Conservation (phyloP, 148 eudicot genomes). For the Rhododendron kiyosumense region DNA sequence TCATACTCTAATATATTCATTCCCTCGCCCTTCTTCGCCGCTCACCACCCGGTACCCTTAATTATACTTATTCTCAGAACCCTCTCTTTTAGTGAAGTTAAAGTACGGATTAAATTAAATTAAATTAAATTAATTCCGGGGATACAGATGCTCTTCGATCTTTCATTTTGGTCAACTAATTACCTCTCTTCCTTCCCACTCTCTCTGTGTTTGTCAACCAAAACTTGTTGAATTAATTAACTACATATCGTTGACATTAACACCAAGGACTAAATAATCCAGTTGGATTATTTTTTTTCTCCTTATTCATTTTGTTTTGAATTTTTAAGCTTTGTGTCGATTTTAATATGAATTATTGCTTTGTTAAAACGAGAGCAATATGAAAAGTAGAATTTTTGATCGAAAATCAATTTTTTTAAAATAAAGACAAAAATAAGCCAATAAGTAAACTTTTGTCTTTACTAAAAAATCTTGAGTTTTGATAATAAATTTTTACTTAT, state of each 20-base stretch:
- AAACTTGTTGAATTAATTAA: slow-evolving; percentile 2
- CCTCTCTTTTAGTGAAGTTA: no score
- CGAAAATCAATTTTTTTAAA: no score
- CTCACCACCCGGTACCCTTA: neutral
- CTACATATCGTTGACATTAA: neutral
- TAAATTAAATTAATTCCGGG: neutral
- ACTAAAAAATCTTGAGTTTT: no score
- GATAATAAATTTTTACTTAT: no score
- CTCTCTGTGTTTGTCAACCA: slow-evolving; percentile 13
- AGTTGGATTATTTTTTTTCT: no score
- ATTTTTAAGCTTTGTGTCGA: no score
- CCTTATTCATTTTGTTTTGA: no score
- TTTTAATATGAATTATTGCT: no score
- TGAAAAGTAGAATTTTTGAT: no score
- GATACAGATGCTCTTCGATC: neutral
- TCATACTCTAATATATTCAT: neutral
- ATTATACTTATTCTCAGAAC: neutral
- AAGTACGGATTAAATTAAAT: neutral
- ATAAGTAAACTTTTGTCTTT: no score
- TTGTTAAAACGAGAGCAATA: no score
- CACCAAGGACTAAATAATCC: neutral
- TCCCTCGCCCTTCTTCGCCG: neutral
- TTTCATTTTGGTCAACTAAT: slow-evolving; percentile 21
- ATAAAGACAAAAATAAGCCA: no score
- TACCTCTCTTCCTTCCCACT: neutral